Base-by-base conservation (phyloP, 352 stramenopile genomes). In the Pythium periplocum region DNA sequence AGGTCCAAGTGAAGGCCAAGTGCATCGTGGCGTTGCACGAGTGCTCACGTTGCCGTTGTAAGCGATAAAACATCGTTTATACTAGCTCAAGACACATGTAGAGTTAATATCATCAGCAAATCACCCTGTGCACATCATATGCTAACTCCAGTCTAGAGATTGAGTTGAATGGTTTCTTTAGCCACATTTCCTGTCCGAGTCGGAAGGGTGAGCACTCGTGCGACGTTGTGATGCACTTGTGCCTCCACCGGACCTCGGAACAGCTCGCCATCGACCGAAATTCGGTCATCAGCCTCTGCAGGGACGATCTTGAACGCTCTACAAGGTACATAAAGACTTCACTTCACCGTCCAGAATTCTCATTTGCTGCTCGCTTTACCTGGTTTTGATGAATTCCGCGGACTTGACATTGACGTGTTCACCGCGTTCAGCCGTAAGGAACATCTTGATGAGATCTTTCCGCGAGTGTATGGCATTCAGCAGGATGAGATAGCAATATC, bases 191-290 rank as follows among this genome's bases (percentile, higher is more conserved):
- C n/a, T n/a, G n/a, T n/a, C n/a, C n/a, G n/a, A n/a, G n/a, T n/a
- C n/a, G 55, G 55, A n/a, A 61, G 47, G 11, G 47, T 50, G 39
- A 61, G n/a, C 17, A 61, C 46, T 3, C 48, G 55, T 8, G 55
- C 55, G 2, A 61, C 47, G 39, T 61, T 55, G 36, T 53, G 55
- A 38, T 61, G 55, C 39, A 55, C 55, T 35, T 61, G 55, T 6
- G 55, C 46, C 12, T 61, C 55, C 4, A 61, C n/a, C 4, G 65
- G 62, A 0, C 79, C 79, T 6, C 52, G 45, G 39, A 90, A 80
- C 32, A 71, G 53, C 39, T 90, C 79, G 5, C 79, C 79, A 56
- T 90, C 79, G 12, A 90, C 62, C 42, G 72, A 87, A 26, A 90
- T 68, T 33, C 73, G 50, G 30, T 85, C 74, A 26, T 70, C 31